Evolutionary conservation across 495 filamentous ascomycete genomes (phyloP).

Genomic region (Sphaerosporella brunnea): DNA sequence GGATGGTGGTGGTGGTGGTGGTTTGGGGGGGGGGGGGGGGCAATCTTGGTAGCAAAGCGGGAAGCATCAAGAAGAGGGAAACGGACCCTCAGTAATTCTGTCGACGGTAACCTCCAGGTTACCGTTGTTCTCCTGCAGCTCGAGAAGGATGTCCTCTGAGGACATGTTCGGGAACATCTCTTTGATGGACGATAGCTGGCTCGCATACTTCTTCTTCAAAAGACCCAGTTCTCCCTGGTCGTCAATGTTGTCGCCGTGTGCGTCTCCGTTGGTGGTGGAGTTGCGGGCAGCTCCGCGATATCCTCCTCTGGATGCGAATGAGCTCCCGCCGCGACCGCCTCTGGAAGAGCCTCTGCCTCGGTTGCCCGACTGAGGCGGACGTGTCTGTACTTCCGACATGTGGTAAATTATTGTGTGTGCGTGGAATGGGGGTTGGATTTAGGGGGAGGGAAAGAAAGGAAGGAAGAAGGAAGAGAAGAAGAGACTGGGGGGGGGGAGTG

Average conservation of each 20-base stretch:
- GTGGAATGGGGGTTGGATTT: conserved; percentile 1
- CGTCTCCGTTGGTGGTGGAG: conserved; percentile 47
- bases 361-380: conserved; percentile 42
- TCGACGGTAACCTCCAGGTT: conserved; percentile 69
- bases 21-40: not conserved
- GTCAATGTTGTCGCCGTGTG: conserved; percentile 41
- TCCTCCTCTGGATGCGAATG: conserved; percentile 49
- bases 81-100: conserved; percentile 77
- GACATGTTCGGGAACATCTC: conserved; percentile 89
- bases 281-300: conserved; percentile 39
- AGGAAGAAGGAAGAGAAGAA: not conserved
- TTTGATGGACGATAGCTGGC: conserved; percentile 55
- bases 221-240: conserved; percentile 82
- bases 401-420: conserved; percentile 8
- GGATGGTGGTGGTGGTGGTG: no score
- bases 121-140: conserved; percentile 78
- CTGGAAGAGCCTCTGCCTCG: conserved; percentile 68
- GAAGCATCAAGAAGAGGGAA: conserved; percentile 8
- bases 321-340: conserved; percentile 65
- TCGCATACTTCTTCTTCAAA: conserved; percentile 72
- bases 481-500: not conserved
- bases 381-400: conserved; percentile 88
- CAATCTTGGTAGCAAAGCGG: no score
- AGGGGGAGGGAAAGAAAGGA: not conserved
- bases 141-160: conserved; percentile 76